Evolutionary conservation across 805 yeast genomes (phyloP), one percentile per base, ranked within the genome.

Genomic region (Teunomyces atbi): DNA sequence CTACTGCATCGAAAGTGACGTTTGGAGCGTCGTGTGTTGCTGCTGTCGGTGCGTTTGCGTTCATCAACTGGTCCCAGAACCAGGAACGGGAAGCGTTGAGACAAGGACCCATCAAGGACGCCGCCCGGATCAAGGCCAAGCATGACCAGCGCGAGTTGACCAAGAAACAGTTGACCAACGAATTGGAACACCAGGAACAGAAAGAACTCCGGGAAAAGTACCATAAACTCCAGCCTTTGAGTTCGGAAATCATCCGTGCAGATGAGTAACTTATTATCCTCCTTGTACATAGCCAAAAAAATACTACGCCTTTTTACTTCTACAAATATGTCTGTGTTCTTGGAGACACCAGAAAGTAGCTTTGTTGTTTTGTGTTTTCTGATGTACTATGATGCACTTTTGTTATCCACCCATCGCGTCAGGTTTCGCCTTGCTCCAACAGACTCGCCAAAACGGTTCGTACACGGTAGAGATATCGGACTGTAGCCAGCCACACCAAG

Each of bases 91-190:
- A 79, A 15, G 83, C 85, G 2, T 69, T 88, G 39, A 83, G 85
- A 57, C 87, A 80, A 56, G 96, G 96, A 1, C 96, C 96, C 4
- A 80, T 86, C 56, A 86, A 86, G 57, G 96, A 89, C 61, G 89
- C 90, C 2, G 79, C 73, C 49, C 70, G 95, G 47, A 62, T 84
- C 49, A 74, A 74, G 40, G 76, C 71, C 38, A 77, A 78, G 57
- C 39, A 36, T 11, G 28, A 36, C 5, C 33, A 30, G 8, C 65
- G 68, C 55, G 62, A 68, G 51, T 60, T 71, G 57, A 52, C 60
- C 46, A 66, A 65, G 55, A 82, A 78, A 53, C 74, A 72, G 52
- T 46, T 61, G 45, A 65, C 77, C 35, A 87, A 87, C 62, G 73
- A 81, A 47, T 64, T 71, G 39, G 95, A 87, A 51, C 89, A 86